Evolutionary conservation across 768 basidiomycete genomes (phyloP).

Genomic region (Collybiopsis confluens): DNA sequence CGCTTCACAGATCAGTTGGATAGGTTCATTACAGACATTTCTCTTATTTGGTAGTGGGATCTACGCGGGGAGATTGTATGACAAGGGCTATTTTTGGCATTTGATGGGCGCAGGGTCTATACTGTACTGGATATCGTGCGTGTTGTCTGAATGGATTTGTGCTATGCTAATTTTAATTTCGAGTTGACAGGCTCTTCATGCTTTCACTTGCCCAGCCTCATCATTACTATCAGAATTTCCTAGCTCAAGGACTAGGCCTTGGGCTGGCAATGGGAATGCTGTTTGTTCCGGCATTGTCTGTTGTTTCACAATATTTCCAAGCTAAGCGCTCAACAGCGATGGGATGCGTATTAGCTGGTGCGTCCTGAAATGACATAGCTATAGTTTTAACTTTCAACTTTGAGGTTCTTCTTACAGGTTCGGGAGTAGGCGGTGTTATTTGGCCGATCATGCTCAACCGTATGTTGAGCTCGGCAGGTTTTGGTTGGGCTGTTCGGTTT

Average conservation of each 20-base stretch:
- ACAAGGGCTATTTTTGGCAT: conserved; percentile 3
- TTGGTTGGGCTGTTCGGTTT: background rate
- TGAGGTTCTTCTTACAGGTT: background rate
- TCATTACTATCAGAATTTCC: conserved; percentile 26
- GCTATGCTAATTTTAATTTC: background rate
- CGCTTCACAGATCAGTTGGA: conserved; percentile 4
- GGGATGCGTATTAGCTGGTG: conserved; percentile 42
- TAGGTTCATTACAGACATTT: background rate
- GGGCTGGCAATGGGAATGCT: conserved; percentile 39
- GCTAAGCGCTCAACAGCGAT: conserved; percentile 38
- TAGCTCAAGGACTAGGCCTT: conserved; percentile 38
- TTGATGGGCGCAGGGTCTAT: background rate
- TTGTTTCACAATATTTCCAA: conserved; percentile 44
- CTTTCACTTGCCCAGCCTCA: conserved; percentile 39
- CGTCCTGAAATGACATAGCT: background rate
- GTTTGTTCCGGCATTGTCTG: conserved; percentile 40
- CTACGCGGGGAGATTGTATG: background rate
- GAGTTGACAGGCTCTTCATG: conserved; percentile 36
- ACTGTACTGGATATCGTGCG: background rate
- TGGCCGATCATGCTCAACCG: background rate
- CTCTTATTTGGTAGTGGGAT: background rate
- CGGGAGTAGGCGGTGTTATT: background rate
- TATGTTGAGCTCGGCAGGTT: background rate
- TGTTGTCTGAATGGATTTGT: background rate
- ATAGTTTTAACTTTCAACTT: background rate